Evolutionary conservation across 768 basidiomycete genomes (phyloP).

Genomic region (Hericium erinaceus): DNA sequence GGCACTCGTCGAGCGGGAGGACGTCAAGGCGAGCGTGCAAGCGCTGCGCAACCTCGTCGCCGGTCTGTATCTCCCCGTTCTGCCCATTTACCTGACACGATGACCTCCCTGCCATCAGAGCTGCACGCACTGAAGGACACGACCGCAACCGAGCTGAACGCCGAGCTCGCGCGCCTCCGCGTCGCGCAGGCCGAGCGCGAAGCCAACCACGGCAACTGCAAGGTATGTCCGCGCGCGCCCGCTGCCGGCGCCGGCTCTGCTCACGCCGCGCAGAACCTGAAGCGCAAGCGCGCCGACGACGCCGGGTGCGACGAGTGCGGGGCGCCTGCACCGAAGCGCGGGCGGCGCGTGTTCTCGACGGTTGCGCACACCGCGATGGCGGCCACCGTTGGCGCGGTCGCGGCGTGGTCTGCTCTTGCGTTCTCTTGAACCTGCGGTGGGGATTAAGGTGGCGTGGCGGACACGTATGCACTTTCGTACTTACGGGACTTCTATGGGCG

Average conservation of each 20-base stretch:
- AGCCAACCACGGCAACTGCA: constrained; percentile 20
- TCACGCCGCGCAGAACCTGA: constrained; percentile 28
- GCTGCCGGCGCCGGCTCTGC: constrained; percentile 10
- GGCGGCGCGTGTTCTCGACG: constrained; percentile 33
- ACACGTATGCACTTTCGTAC: neutral
- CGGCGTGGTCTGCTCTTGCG: constrained; percentile 66
- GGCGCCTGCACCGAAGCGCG: constrained; percentile 19
- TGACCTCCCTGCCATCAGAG: constrained; percentile 22
- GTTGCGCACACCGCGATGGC: constrained; percentile 53
- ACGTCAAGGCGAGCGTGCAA: constrained; percentile 15
- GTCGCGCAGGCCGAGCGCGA: constrained; percentile 19
- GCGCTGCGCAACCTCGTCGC: constrained; percentile 6
- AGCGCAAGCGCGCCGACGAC: constrained; percentile 51
- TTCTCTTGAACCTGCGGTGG: constrained; percentile 33
- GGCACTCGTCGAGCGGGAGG: constrained; percentile 24
- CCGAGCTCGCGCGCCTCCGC: constrained; percentile 22
- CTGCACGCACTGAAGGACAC: constrained; percentile 33
- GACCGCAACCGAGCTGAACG: neutral
- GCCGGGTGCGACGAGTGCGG: constrained; percentile 6
- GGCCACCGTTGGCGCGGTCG: constrained; percentile 58
- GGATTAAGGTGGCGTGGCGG: neutral
- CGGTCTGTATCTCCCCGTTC: neutral
- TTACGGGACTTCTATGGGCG: neutral
- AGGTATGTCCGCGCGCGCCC: constrained; percentile 9
- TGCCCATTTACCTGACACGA: neutral